Evolutionary conservation across 1,284 basidiomycete species (phyloP), one percentile per base, ranked within the genome.

Genomic region (Athelia psychrophila): DNA sequence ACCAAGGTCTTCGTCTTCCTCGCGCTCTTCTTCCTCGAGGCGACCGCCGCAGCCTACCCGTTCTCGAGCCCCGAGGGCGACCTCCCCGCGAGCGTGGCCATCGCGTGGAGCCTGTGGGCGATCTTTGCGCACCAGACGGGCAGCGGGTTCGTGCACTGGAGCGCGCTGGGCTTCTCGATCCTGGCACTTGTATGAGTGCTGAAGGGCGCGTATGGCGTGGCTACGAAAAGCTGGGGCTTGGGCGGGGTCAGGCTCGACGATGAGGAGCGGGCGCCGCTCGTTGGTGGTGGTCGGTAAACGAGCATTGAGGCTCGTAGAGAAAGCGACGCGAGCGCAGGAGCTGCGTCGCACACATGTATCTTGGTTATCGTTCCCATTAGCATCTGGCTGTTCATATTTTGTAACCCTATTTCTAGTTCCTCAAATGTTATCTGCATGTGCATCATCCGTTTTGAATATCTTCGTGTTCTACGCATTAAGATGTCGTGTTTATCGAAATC

Each of bases 1-100:
- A 96, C 93, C 65, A 95, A 96, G 67, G 83, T 93, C 61, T 91
- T 95, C 59, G 94, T 95, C 53, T 96, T 97, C 83, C 83, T 97
- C 44, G 90, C 82, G 56, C 71, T 92, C 81, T 85, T 97, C 75
- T 96, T 97, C 87, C 86, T 98, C 57, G 94, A 96, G 70, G 88
- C 84, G 19, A 96, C 95, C 13, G 88, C 92, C 0, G 91, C 88
- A 6, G 89, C 91, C 1, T 97, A 98, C 68, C 91, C 93, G 44
- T 93, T 94, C 76, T 91, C 91, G 44, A 86, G 87, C 13, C 75
- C 82, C 2, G 93, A 97, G 68, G 95, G 95, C 56, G 95, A 98
- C 63, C 81, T 97, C 42, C 91, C 93, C 8, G 93, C 91, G 2
- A 88, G 91, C 40, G 79, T 94, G 62, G 91, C 89, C 59, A 92